phyloP scores from a whole-genome alignment of 2,329 filamentous ascomycete genomes.

The Clonostachys solani region DNA sequence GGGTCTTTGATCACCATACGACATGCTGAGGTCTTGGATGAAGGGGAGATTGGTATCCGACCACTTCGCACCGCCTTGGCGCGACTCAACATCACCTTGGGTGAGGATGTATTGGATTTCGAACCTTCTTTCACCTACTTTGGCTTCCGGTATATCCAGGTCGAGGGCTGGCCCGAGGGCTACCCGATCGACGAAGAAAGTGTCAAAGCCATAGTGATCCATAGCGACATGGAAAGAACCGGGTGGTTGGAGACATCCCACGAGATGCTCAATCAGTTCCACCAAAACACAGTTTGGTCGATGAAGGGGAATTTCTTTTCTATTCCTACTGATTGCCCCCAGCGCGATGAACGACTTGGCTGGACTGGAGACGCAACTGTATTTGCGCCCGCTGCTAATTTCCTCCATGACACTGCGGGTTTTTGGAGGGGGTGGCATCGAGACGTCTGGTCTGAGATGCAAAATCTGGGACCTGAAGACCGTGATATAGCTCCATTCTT shows the following conservation, averaged over 20 bases:
- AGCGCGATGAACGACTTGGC: conserved; percentile 48
- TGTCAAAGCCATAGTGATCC: conserved; percentile 29
- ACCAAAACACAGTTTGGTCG: conserved; percentile 50
- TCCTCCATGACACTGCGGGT: conserved; percentile 46
- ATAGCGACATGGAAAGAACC: conserved; percentile 46
- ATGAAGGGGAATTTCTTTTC: conserved; percentile 56
- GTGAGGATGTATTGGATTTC: conserved; percentile 19
- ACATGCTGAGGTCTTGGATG: conserved; percentile 52
- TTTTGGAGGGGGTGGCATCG: conserved; percentile 45
- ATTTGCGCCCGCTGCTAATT: conserved; percentile 46
- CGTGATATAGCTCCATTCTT: conserved; percentile 15
- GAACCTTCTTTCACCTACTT: conserved; percentile 48
- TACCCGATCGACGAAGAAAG: conserved; percentile 9
- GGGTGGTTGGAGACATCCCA: conserved; percentile 50
- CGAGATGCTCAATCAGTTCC: conserved; percentile 44
- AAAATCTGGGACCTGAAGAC: conserved; percentile 5
- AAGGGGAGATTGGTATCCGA: conserved; percentile 31
- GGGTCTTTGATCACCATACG: conserved; percentile 37
- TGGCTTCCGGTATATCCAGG: conserved; percentile 45
- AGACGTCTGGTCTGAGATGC: conserved; percentile 33
- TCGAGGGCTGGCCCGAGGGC: conserved; percentile 34
- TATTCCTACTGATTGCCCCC: conserved; percentile 54
- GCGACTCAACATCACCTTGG: conserved; percentile 29
- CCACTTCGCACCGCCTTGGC: conserved; percentile 37
- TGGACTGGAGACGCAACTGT: conserved; percentile 49